Conservation (phyloP, 2,329 filamentous ascomycete species). For the Fusarium anthophilum region DNA sequence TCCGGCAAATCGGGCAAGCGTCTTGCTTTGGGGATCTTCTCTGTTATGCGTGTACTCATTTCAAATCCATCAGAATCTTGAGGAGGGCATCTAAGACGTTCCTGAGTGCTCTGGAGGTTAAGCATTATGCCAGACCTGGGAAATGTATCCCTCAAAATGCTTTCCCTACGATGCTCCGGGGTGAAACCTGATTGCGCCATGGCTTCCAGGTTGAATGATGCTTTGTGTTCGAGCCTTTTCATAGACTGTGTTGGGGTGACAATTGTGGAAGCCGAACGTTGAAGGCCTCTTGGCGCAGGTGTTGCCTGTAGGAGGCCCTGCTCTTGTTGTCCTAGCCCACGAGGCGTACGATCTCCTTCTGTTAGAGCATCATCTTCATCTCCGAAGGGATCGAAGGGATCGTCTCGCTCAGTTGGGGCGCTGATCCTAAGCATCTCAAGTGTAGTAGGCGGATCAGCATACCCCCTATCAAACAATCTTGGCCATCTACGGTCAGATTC, state of each 20-base stretch:
- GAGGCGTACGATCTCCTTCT: constrained; percentile 2
- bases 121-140: constrained; percentile 26
- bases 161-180: constrained; percentile 19
- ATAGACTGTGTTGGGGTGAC: constrained; percentile 36
- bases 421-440: constrained; percentile 9
- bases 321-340: constrained; percentile 1
- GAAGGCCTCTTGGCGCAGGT: constrained; percentile 11
- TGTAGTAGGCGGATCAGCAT: not conserved
- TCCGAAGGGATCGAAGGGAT: not conserved
- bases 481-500: constrained; percentile 25
- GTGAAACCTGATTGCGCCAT: constrained; percentile 36
- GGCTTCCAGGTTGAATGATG: constrained; percentile 24
- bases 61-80: not conserved
- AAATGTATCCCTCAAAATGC: not conserved
- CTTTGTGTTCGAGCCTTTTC: constrained; percentile 7
- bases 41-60: not conserved
- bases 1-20: not conserved
- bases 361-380: not conserved
- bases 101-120: constrained; percentile 20
- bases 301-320: not conserved
- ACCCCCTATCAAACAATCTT: constrained; percentile 13
- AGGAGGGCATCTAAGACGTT: constrained; percentile 11
- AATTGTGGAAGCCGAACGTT: constrained; percentile 20
- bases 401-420: not conserved
- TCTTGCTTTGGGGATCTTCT: not conserved